Evolutionary conservation across 257 asterid species (phyloP).

Genomic region (Vinca minor): DNA sequence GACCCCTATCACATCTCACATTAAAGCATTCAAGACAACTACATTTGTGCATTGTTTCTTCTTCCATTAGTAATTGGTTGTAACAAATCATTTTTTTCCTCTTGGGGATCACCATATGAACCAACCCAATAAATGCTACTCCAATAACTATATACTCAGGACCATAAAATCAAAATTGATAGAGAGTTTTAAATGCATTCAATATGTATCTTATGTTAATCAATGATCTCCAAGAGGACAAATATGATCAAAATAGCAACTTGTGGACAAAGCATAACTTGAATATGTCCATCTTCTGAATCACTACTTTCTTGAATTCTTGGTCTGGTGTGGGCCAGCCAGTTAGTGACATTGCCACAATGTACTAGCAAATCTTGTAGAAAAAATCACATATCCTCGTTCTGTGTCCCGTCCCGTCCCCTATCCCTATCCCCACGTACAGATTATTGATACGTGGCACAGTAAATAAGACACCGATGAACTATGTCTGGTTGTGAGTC

Average conservation of each 20-base stretch:
- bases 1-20: neutral
- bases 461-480: too few relatives aligned
- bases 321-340: neutral
- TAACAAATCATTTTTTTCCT: neutral
- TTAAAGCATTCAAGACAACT: neutral
- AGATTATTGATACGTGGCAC: too few relatives aligned
- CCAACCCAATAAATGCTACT: conserved; percentile 21
- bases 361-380: too few relatives aligned
- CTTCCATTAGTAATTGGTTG: too few relatives aligned
- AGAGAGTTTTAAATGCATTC: too few relatives aligned
- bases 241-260: neutral
- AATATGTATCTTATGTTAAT: neutral
- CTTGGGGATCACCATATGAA: neutral
- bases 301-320: neutral
- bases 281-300: neutral
- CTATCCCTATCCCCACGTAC: too few relatives aligned
- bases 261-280: neutral
- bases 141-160: neutral
- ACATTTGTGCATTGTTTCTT: neutral
- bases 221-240: neutral
- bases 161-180: conserved; percentile 12
- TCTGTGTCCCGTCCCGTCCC: too few relatives aligned
- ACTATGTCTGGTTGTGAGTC: too few relatives aligned
- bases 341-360: conserved; percentile 5
- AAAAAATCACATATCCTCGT: too few relatives aligned